These are phyloP conservation scores for Claviceps paspali DNA, from an alignment of 2,329 filamentous ascomycete species.

Conservation along the genomic window DNA sequence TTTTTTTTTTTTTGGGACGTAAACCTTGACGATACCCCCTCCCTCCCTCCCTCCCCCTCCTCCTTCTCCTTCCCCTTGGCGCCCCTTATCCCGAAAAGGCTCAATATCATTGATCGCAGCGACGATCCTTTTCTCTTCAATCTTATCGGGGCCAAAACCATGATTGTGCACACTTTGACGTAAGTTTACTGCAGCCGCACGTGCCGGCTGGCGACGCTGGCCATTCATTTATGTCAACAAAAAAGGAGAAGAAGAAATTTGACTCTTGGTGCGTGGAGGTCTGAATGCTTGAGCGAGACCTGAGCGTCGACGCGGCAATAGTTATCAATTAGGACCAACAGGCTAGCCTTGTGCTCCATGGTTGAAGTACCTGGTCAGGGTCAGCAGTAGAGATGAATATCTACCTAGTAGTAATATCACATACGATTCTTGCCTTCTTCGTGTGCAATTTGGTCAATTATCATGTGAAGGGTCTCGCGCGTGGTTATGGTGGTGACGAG, in stretches of 20 bases:
- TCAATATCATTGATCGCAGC: neutral
- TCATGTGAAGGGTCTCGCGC: too few species aligned
- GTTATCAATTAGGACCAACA: neutral
- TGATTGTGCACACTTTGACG: neutral
- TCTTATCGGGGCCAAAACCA: neutral
- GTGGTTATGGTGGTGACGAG: too few species aligned
- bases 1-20: too few species aligned
- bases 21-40: constrained; percentile 5
- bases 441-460: too few species aligned
- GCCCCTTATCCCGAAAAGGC: neutral
- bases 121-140: neutral
- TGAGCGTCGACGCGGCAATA: neutral
- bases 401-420: too few species aligned
- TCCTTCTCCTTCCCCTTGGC: neutral
- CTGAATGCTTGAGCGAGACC: neutral
- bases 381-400: constrained; percentile 1
- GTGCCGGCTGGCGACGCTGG: neutral
- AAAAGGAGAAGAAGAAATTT: neutral
- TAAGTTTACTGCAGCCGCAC: too few species aligned
- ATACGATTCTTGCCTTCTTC: too few species aligned
- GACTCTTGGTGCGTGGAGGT: neutral
- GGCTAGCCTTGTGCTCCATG: neutral
- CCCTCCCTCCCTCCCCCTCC: neutral
- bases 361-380: neutral
- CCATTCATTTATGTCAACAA: neutral